A percentile compares a stretch with the other conserved stretches of the same genome.
These are phyloP conservation scores for Populus tomentosa DNA, from an alignment of 441 rosid genomes.

Conservation along the genomic window DNA sequence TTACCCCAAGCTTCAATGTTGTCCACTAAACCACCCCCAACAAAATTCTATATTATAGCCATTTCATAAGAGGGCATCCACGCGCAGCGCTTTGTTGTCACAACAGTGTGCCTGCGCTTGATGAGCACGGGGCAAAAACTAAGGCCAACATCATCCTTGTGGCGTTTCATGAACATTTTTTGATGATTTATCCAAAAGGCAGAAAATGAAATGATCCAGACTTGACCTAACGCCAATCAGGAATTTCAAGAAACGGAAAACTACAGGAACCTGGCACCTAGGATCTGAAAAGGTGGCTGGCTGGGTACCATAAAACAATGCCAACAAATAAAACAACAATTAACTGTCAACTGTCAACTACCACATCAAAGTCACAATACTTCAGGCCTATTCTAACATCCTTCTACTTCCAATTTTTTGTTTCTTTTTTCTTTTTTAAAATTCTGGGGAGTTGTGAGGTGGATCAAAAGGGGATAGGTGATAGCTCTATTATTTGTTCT, in stretches of 20 bases:
- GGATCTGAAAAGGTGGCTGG: background rate
- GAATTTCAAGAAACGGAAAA: background rate
- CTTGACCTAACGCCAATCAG: background rate
- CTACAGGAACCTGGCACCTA: background rate
- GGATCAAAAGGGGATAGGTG: background rate
- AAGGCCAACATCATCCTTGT: background rate
- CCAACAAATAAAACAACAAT: background rate
- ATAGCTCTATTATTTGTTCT: slow-evolving; percentile 19
- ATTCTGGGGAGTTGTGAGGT: background rate
- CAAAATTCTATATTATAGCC: background rate
- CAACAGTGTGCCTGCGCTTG: background rate
- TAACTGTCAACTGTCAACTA: slow-evolving; percentile 10
- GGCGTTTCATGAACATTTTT: background rate
- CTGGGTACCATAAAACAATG: slow-evolving; percentile 7
- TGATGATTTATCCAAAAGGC: background rate
- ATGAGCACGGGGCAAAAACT: background rate
- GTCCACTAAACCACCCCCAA: background rate
- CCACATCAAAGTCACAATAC: slow-evolving; percentile 11
- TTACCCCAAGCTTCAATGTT: background rate
- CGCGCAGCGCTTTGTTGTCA: background rate
- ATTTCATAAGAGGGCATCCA: too few relatives aligned
- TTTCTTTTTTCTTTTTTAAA: background rate
- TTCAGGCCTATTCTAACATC: slow-evolving; percentile 17
- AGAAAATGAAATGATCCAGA: background rate
- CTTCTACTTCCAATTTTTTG: background rate